Conservation (phyloP, 805 yeast species). For the Teunomyces panamensis region DNA sequence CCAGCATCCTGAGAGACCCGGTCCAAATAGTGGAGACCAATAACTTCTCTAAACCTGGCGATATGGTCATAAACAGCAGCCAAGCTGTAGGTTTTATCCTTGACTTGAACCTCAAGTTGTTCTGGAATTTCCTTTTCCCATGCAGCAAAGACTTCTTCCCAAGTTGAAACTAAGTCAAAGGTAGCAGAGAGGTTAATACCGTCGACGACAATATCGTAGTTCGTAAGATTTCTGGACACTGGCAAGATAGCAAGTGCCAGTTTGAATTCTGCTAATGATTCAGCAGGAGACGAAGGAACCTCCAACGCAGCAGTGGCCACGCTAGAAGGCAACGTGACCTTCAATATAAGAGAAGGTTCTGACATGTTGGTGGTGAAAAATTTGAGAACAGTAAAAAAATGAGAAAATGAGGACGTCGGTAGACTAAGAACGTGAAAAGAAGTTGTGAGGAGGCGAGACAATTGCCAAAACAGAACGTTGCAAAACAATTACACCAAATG, state of each 20-base stretch:
- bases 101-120: slow-evolving; percentile 42
- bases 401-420: background rate
- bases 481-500: too few species aligned
- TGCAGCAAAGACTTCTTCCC: slow-evolving; percentile 26
- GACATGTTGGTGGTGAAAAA: slow-evolving; percentile 6
- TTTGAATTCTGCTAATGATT: slow-evolving; percentile 54
- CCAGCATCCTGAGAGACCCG: slow-evolving; percentile 42
- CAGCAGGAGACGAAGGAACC: slow-evolving; percentile 36
- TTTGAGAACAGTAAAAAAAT: slow-evolving; percentile 5
- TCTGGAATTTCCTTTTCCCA: slow-evolving; percentile 18
- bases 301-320: slow-evolving; percentile 20
- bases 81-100: slow-evolving; percentile 58
- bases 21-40: slow-evolving; percentile 49
- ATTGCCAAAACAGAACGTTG: background rate
- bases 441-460: background rate
- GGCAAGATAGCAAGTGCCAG: slow-evolving; percentile 59
- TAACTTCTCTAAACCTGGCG: slow-evolving; percentile 56
- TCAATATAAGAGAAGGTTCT: slow-evolving; percentile 11
- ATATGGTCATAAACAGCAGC: slow-evolving; percentile 62
- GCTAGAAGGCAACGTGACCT: slow-evolving; percentile 18
- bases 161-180: slow-evolving; percentile 20
- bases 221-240: slow-evolving; percentile 57
- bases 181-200: slow-evolving; percentile 29
- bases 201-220: slow-evolving; percentile 46
- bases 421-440: background rate